Conservation (phyloP, 2,329 filamentous ascomycete genomes). For the Erysiphe neolycopersici region DNA sequence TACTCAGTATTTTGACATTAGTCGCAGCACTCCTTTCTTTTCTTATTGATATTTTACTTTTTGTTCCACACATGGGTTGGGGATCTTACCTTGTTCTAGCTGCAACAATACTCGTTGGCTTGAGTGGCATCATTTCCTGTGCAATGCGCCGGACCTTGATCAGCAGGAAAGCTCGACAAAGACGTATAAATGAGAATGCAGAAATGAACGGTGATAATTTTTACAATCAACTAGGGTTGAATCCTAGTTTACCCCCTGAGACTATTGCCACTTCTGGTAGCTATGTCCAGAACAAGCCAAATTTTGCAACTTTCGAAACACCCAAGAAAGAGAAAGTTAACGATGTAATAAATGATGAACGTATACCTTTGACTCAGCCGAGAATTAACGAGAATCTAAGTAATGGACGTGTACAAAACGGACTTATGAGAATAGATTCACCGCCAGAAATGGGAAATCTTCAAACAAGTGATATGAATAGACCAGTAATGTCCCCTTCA, state of each 20-base stretch:
- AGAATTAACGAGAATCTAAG: slow-evolving; percentile 32
- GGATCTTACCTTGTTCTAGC: slow-evolving; percentile 82
- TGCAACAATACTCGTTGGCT: slow-evolving; percentile 60
- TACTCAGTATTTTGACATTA: slow-evolving; percentile 65
- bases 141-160: slow-evolving; percentile 85
- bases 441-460: slow-evolving; percentile 6
- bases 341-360: slow-evolving; percentile 37
- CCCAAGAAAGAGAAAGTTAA: slow-evolving; percentile 21
- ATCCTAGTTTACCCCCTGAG: slow-evolving; percentile 12
- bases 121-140: slow-evolving; percentile 66
- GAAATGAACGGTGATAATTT: slow-evolving; percentile 94
- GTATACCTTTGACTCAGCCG: slow-evolving; percentile 36
- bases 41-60: slow-evolving; percentile 76
- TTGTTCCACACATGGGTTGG: slow-evolving; percentile 83
- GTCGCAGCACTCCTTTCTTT: slow-evolving; percentile 67
- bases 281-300: slow-evolving; percentile 24
- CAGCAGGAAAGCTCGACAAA: slow-evolving; percentile 76
- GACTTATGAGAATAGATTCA: slow-evolving; percentile 5
- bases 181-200: slow-evolving; percentile 72
- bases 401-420: slow-evolving; percentile 3
- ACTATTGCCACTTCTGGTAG: slow-evolving; percentile 26
- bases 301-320: slow-evolving; percentile 36
- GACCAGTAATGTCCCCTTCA: slow-evolving; percentile 21
- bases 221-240: slow-evolving; percentile 36
- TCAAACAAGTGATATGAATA: slow-evolving; percentile 32